phyloP scores from a whole-genome alignment of 495 filamentous ascomycete species.

The Podospora pseudoanserina region DNA sequence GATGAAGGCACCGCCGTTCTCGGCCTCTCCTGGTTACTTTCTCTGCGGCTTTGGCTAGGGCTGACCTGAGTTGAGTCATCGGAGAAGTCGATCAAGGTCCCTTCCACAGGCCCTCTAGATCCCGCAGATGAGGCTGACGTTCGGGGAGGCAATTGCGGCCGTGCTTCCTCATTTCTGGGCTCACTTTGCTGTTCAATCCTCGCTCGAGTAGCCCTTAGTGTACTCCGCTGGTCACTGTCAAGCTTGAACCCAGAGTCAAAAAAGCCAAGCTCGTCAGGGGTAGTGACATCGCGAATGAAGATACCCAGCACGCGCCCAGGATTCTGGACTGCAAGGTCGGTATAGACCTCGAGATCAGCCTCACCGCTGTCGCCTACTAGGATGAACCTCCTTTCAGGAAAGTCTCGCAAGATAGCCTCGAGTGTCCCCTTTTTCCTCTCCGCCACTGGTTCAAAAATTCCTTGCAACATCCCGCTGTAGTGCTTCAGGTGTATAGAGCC shows the following conservation, averaged over 20 bases:
- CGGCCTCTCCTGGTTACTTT: constrained; percentile 6
- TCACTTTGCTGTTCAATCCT: background rate
- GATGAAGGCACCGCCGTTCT: constrained; percentile 18
- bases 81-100: constrained; percentile 61
- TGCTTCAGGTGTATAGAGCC: constrained; percentile 94
- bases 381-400: constrained; percentile 84
- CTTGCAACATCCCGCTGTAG: constrained; percentile 92
- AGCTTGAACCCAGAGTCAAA: constrained; percentile 66
- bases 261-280: constrained; percentile 60
- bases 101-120: constrained; percentile 41
- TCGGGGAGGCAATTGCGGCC: constrained; percentile 39
- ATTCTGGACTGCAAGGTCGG: constrained; percentile 79
- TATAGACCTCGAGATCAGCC: constrained; percentile 95
- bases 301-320: constrained; percentile 74
- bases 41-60: constrained; percentile 26
- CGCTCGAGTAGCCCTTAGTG: constrained; percentile 14
- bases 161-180: constrained; percentile 8
- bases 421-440: constrained; percentile 87
- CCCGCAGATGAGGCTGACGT: constrained; percentile 16
- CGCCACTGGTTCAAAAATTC: constrained; percentile 95
- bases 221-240: constrained; percentile 17
- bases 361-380: constrained; percentile 94
- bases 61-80: constrained; percentile 46
- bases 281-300: constrained; percentile 94
- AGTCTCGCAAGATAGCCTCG: constrained; percentile 81